phyloP scores from a whole-genome alignment of 2,329 filamentous ascomycete genomes.

The Pseudonectria buxi region DNA sequence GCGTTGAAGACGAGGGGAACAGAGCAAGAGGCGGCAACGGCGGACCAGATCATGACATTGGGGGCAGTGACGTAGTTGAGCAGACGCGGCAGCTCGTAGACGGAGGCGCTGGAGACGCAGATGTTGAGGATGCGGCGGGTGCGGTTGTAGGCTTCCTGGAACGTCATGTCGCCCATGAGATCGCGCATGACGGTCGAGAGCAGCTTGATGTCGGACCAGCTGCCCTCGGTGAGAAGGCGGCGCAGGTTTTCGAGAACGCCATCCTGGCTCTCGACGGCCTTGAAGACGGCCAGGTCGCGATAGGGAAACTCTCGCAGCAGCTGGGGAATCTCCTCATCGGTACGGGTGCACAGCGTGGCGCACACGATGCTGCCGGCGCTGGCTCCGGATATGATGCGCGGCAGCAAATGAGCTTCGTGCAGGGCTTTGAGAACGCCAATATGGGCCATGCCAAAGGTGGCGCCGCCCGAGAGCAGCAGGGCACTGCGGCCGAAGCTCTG shows the following conservation, averaged over 20 bases:
- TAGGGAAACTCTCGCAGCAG: conserved; percentile 66
- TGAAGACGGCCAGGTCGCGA: conserved; percentile 77
- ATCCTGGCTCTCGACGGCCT: conserved; percentile 51
- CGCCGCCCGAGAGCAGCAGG: conserved; percentile 75
- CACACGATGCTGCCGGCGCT: conserved; percentile 85
- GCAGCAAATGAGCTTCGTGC: conserved; percentile 67
- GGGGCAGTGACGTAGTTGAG: conserved; percentile 92
- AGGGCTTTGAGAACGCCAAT: conserved; percentile 80
- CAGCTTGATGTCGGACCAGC: conserved; percentile 78
- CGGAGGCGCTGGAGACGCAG: conserved; percentile 78
- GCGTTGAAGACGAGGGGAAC: conserved; percentile 81
- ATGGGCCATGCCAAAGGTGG: conserved; percentile 87
- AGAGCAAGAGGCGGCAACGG: conserved; percentile 91
- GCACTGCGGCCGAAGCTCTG: conserved; percentile 83
- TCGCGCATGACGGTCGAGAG: conserved; percentile 73
- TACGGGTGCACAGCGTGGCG: conserved; percentile 69
- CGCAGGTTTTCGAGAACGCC: conserved; percentile 62
- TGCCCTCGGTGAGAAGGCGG: conserved; percentile 72
- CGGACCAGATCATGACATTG: conserved; percentile 94
- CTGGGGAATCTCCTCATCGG: conserved; percentile 68
- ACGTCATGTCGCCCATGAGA: conserved; percentile 82
- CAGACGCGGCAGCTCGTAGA: conserved; percentile 79
- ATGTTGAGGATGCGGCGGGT: conserved; percentile 90
- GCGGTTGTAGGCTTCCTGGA: conserved; percentile 93
- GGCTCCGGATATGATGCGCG: conserved; percentile 79